phyloP scores from a whole-genome alignment of 805 yeast genomes.

The Monosporozyma aquatica region DNA sequence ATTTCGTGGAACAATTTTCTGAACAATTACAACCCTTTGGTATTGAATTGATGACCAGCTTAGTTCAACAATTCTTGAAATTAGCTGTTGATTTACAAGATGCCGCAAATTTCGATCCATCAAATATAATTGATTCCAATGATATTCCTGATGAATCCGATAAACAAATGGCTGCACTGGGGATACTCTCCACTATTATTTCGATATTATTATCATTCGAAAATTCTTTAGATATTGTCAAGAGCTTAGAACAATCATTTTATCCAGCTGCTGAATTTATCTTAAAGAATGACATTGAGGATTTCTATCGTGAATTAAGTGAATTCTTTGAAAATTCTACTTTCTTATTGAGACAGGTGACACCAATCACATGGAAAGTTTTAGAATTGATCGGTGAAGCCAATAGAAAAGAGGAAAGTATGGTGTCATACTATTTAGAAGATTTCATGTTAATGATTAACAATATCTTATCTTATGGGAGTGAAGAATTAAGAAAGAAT shows the following conservation, averaged over 20 bases:
- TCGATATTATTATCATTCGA: conserved; percentile 79
- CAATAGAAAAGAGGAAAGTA: conserved; percentile 33
- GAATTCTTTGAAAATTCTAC: conserved; percentile 67
- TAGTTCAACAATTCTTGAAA: conserved; percentile 65
- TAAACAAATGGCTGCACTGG: conserved; percentile 74
- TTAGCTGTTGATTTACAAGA: conserved; percentile 64
- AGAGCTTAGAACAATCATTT: conserved; percentile 54
- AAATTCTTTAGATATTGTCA: conserved; percentile 59
- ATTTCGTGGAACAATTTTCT: conserved; percentile 81
- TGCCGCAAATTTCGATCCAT: conserved; percentile 39
- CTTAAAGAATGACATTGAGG: conserved; percentile 55
- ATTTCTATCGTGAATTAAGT: conserved; percentile 66
- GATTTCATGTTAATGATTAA: conserved; percentile 68
- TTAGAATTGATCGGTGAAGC: conserved; percentile 42
- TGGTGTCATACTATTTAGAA: conserved; percentile 60
- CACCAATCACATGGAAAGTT: conserved; percentile 68
- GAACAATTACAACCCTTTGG: conserved; percentile 90
- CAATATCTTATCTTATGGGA: conserved; percentile 60
- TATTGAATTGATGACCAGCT: conserved; percentile 50
- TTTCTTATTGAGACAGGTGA: conserved; percentile 47
- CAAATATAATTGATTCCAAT: conserved; percentile 29
- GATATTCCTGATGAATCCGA: conserved; percentile 42
- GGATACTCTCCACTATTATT: conserved; percentile 71
- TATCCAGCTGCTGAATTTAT: conserved; percentile 63
- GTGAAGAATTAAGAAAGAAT: conserved; percentile 38